Conservation (phyloP, 2,329 filamentous ascomycete genomes). For the Pyricularia sp. region DNA sequence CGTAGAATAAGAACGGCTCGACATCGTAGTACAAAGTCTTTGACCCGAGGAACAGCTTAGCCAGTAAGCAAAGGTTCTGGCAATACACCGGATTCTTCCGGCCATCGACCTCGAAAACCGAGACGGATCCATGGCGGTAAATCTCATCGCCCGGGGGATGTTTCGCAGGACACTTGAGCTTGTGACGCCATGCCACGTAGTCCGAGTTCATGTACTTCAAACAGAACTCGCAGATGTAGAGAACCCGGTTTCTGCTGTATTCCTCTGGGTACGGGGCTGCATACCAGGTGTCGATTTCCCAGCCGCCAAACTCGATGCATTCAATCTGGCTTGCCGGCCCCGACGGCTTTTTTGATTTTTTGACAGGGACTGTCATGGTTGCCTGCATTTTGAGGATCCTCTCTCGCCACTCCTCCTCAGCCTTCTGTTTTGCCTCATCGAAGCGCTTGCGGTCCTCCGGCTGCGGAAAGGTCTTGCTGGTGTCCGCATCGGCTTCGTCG, state of each 20-base stretch:
- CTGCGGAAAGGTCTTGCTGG: conserved; percentile 74
- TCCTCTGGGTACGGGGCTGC: conserved; percentile 96
- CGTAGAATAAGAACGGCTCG: conserved; percentile 94
- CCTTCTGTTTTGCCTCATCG: conserved; percentile 80
- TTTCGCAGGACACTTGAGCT: conserved; percentile 92
- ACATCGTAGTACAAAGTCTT: conserved; percentile 98
- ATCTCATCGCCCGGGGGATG: conserved; percentile 97
- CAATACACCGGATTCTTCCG: conserved; percentile 98
- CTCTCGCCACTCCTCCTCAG: conserved; percentile 84
- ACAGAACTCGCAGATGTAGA: conserved; percentile 99
- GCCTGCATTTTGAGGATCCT: conserved; percentile 51
- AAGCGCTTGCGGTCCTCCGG: conserved; percentile 77
- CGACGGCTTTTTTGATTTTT: conserved; percentile 64
- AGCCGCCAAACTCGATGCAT: conserved; percentile 95
- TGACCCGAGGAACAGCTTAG: conserved; percentile 95
- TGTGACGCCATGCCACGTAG: conserved; percentile 96
- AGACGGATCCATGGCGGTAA: conserved; percentile 82
- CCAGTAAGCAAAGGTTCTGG: conserved; percentile 90
- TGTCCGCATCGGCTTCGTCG: conserved; percentile 82
- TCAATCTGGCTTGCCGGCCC: conserved; percentile 94
- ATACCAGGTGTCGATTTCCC: conserved; percentile 99
- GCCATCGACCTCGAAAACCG: conserved; percentile 95
- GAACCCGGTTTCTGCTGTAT: conserved; percentile 88
- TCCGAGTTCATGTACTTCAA: conserved; percentile 99
- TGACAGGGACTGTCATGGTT: conserved; percentile 50